Evolutionary conservation across 2,329 filamentous ascomycete species (phyloP).

Genomic region (Fusarium neocosmosporiellum): DNA sequence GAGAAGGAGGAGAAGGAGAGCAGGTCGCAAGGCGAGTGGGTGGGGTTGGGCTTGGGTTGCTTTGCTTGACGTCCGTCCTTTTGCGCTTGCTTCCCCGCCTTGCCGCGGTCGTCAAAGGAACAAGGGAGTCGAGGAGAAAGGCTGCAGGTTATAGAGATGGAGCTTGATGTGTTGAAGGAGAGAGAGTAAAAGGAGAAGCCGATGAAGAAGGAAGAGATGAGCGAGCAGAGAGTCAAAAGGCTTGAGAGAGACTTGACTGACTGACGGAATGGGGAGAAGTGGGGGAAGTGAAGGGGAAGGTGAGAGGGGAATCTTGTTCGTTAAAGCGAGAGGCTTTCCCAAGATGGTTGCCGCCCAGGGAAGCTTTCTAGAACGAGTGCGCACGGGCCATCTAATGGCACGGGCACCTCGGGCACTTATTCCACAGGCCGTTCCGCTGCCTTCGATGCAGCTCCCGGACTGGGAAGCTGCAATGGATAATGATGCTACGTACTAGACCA

Average conservation of each 20-base stretch:
- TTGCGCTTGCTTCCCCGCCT: slow-evolving; percentile 34
- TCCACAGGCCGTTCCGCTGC: slow-evolving; percentile 41
- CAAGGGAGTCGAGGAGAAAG: slow-evolving; percentile 4
- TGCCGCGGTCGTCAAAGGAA: slow-evolving; percentile 16
- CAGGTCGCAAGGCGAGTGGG: slow-evolving; percentile 27
- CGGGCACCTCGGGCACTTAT: slow-evolving; percentile 36
- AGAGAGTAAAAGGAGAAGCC: slow-evolving; percentile 8
- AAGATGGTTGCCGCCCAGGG: slow-evolving; percentile 39
- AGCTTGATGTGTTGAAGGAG: background rate
- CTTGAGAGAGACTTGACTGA: slow-evolving; percentile 8
- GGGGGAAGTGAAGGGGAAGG: slow-evolving; percentile 13
- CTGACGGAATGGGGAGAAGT: slow-evolving; percentile 40
- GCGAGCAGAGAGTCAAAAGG: slow-evolving; percentile 9
- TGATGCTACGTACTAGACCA: background rate
- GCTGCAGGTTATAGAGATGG: slow-evolving; percentile 6
- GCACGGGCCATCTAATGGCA: slow-evolving; percentile 35
- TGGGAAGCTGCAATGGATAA: slow-evolving; percentile 20
- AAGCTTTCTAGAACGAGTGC: slow-evolving; percentile 46
- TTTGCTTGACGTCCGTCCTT: slow-evolving; percentile 17
- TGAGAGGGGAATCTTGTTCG: slow-evolving; percentile 9
- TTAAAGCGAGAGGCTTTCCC: slow-evolving; percentile 26
- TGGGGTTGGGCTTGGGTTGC: slow-evolving; percentile 31
- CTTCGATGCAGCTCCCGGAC: slow-evolving; percentile 45
- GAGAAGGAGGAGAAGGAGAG: slow-evolving; percentile 14
- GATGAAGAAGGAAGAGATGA: slow-evolving; percentile 24